Evolutionary conservation across 1,139 yeast genomes (phyloP).

Genomic region (Yamadazyma conglobata): DNA sequence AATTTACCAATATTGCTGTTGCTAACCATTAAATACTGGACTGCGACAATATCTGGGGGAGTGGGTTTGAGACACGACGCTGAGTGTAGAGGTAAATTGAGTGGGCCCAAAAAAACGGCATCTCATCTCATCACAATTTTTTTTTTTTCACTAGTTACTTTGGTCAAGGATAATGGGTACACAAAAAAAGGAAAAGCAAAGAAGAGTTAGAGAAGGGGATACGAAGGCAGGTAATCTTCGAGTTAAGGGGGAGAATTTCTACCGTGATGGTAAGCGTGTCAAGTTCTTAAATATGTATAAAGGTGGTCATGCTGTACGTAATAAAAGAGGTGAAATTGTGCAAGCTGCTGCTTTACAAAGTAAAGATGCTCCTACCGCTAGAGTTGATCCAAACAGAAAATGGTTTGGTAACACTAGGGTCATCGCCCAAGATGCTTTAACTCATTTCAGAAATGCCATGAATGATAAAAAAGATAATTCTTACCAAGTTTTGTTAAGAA

Average conservation of each 20-base stretch:
- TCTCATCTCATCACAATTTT: conserved; percentile 12
- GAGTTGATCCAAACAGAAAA: conserved; percentile 93
- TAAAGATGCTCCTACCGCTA: conserved; percentile 82
- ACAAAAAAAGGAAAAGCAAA: conserved; percentile 83
- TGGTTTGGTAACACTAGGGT: conserved; percentile 99
- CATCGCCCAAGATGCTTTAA: conserved; percentile 92
- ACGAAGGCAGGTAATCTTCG: conserved; percentile 86
- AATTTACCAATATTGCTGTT: too few species aligned
- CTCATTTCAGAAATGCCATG: conserved; percentile 92
- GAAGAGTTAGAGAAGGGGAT: conserved; percentile 80
- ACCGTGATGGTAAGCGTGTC: conserved; percentile 90
- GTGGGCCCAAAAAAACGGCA: conserved; percentile 1
- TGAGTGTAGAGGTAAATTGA: background rate
- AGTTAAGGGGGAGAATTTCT: conserved; percentile 96
- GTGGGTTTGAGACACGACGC: too few species aligned
- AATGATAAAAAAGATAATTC: conserved; percentile 85
- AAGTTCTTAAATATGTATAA: conserved; percentile 90
- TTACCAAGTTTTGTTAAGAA: conserved; percentile 79
- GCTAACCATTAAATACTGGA: too few species aligned
- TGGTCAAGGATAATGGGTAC: conserved; percentile 92
- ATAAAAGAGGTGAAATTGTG: conserved; percentile 82
- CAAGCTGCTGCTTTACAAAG: conserved; percentile 88
- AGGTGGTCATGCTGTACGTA: conserved; percentile 82
- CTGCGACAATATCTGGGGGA: too few species aligned
- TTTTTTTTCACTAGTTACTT: conserved; percentile 1